Percentiles rank a stretch among this genome's conserved stretches.
Evolutionary conservation across 139 green algal species (phyloP).

Genomic region (Chloropicon primus): DNA sequence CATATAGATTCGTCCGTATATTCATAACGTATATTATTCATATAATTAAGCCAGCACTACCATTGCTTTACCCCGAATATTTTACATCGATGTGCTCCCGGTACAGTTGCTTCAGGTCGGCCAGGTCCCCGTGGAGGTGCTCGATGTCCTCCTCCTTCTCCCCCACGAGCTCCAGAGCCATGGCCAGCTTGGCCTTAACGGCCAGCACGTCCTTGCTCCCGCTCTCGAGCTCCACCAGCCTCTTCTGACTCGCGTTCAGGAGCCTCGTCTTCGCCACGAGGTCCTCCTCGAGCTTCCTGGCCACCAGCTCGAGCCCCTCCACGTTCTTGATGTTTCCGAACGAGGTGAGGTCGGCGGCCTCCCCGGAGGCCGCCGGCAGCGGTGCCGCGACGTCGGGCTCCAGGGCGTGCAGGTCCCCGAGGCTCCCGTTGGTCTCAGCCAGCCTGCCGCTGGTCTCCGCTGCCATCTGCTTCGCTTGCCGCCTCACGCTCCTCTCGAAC

Average conservation of each 20-base stretch:
- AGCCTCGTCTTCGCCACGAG: background rate
- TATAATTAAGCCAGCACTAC: too few relatives aligned
- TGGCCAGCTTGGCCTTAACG: background rate
- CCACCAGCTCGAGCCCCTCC: background rate
- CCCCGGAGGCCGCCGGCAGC: too few relatives aligned
- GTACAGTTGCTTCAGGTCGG: background rate
- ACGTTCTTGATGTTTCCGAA: background rate
- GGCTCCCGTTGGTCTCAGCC: too few relatives aligned
- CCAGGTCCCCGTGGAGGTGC: background rate
- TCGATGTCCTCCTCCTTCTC: background rate
- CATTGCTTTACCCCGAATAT: too few relatives aligned
- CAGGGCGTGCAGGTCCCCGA: too few relatives aligned
- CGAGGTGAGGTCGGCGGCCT: background rate
- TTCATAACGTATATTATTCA: too few relatives aligned
- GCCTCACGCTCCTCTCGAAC: background rate
- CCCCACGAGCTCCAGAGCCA: background rate
- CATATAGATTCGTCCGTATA: too few relatives aligned
- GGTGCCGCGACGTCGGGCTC: background rate
- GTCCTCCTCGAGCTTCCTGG: background rate
- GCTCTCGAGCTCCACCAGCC: background rate
- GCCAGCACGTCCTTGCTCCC: background rate
- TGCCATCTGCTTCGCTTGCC: too few relatives aligned
- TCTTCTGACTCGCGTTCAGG: background rate
- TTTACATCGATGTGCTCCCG: background rate
- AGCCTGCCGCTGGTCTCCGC: too few relatives aligned